Base-by-base conservation (phyloP, 768 basidiomycete species). In the Podaxis sp. region DNA sequence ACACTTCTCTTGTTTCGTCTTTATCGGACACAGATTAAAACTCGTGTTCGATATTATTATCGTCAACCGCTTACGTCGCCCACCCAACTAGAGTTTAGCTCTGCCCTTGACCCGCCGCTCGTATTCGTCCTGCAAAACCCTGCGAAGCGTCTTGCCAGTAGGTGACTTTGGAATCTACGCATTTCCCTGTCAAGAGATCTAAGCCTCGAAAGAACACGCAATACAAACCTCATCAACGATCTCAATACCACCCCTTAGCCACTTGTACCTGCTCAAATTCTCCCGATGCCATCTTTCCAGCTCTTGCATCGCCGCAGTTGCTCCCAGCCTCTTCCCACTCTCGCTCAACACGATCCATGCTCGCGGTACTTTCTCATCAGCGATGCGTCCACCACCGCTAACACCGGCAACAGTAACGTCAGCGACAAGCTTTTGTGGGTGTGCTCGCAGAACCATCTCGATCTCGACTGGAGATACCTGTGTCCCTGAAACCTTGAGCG, bases 391-490 rank as follows among this genome's bases (percentile, higher is more conserved):
- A 0, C 85, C 86, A 23, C 88, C 88, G 18, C 76, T 79, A 4
- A 93, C 88, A 13, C 91, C 90, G 0, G 87, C 88, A 21, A 92
- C 90, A 2, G 80, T 77, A 9, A 77, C 87, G 61, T 93, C 91
- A 7, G 68, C 70, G 60, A 91, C 80, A 47, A 90, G 77, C 18
- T 74, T 74, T 6, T 79, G 78, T 0, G 89, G 88, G 44, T 91
- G 84, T 0, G 75, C 76, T 18, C 85, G 77, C 0, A 93, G 72
- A 23, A 79, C 79, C 23, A 82, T 76, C 69, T 92, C 91, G 54
- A 92, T 87, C 67, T 93, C 90, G n/a, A 81, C 79, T 1, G 90
- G 91, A 0, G 91, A 90, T 0, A 93, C 91, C 71, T 93, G 91
- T 55, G 76, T 77, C 4, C 90, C 91, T 0, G 88, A 90, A 2